Percentiles rank a stretch among this genome's conserved stretches.
phyloP scores from a whole-genome alignment of 306 rosid species.

The Cucurbita ficifolia region DNA sequence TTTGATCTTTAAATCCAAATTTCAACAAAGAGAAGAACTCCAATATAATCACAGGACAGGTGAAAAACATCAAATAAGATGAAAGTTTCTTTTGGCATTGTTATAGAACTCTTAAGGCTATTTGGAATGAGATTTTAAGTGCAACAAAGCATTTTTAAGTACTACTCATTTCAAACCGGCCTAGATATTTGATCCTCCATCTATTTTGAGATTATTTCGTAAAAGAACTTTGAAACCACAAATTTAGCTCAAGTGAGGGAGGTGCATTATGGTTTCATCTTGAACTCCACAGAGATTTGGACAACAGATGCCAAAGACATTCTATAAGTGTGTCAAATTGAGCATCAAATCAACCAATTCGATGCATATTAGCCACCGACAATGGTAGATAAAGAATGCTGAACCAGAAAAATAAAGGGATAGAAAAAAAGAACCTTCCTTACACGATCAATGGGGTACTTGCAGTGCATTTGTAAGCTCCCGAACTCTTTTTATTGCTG shows the following conservation, averaged over 20 bases:
- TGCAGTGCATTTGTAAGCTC: conserved; percentile 67
- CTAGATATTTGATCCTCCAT: too few relatives aligned
- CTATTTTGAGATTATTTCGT: too few relatives aligned
- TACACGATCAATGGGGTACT: conserved; percentile 17
- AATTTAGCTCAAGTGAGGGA: background rate
- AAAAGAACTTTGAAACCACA: background rate
- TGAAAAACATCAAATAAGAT: background rate
- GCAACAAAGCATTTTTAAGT: background rate
- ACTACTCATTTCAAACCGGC: too few relatives aligned
- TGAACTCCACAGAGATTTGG: background rate
- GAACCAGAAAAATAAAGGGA: background rate
- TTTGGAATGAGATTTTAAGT: too few relatives aligned
- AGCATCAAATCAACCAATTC: conserved; percentile 4
- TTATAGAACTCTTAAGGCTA: background rate
- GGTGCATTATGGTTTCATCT: background rate
- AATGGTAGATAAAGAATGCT: conserved; percentile 9
- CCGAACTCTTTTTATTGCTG: conserved; percentile 66
- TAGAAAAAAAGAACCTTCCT: background rate
- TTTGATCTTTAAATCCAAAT: background rate
- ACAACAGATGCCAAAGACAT: background rate
- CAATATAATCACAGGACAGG: background rate
- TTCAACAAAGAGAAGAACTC: background rate
- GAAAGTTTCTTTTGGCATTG: background rate
- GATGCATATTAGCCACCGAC: conserved; percentile 1
- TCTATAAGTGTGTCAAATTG: background rate